These are phyloP conservation scores for Penicillium sclerotiorum DNA, from an alignment of 2,329 filamentous ascomycete genomes.

Conservation along the genomic window DNA sequence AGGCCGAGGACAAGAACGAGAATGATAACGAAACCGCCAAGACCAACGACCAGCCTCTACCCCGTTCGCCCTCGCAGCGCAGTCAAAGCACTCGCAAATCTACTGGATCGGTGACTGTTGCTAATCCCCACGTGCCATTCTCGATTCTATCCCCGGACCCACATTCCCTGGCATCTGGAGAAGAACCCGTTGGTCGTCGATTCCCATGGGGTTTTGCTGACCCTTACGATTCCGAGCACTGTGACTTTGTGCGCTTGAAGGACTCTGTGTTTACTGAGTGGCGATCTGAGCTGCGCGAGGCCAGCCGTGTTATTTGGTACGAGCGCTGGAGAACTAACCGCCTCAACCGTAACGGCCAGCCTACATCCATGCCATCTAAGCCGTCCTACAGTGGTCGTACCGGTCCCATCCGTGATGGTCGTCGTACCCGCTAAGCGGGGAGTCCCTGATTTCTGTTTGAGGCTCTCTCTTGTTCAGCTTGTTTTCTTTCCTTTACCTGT, in stretches of 20 bases:
- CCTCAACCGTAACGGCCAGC: constrained; percentile 38
- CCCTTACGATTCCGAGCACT: constrained; percentile 87
- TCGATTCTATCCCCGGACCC: constrained; percentile 93
- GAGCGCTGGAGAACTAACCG: constrained; percentile 82
- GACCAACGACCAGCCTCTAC: constrained; percentile 6
- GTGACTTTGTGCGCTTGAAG: constrained; percentile 88
- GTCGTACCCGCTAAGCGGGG: constrained; percentile 28
- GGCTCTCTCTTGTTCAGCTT: neutral
- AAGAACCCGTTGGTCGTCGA: constrained; percentile 69
- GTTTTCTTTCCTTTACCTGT: constrained; percentile 3
- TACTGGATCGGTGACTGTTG: constrained; percentile 32
- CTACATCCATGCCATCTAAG: constrained; percentile 22
- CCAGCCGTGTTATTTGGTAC: constrained; percentile 90
- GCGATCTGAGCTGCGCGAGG: constrained; percentile 86
- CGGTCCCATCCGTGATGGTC: constrained; percentile 30
- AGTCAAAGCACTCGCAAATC: constrained; percentile 53
- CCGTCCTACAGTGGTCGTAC: constrained; percentile 30
- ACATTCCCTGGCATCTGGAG: constrained; percentile 63
- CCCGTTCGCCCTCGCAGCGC: constrained; percentile 32
- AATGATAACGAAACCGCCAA: constrained; percentile 1
- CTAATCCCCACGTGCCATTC: constrained; percentile 74
- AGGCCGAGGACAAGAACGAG: too few relatives aligned
- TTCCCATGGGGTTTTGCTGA: constrained; percentile 98
- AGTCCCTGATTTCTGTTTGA: neutral
- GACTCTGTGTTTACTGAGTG: constrained; percentile 93